phyloP scores from a whole-genome alignment of 1,284 basidiomycete species.

The Somion occarium region DNA sequence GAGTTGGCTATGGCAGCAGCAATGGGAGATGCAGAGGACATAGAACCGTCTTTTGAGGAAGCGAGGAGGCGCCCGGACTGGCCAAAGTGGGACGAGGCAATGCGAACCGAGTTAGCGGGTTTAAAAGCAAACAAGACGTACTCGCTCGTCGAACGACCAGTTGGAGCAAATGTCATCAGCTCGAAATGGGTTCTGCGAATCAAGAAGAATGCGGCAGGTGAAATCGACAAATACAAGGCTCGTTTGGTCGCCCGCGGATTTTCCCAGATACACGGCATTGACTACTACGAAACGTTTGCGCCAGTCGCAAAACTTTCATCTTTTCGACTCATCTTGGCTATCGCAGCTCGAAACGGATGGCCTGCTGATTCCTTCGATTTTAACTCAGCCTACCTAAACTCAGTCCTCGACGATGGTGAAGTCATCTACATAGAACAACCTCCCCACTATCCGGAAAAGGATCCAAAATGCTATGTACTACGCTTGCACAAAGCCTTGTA shows the following conservation, averaged over 20 bases:
- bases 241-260: slow-evolving; percentile 40
- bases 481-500: slow-evolving; percentile 20
- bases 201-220: slow-evolving; percentile 21
- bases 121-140: slow-evolving; percentile 18
- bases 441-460: slow-evolving; percentile 17
- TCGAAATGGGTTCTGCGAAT: slow-evolving; percentile 25
- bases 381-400: slow-evolving; percentile 16
- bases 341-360: slow-evolving; percentile 25
- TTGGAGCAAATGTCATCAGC: slow-evolving; percentile 12
- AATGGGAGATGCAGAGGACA: neutral
- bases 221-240: slow-evolving; percentile 19
- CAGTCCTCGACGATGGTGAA: slow-evolving; percentile 10
- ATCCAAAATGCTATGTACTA: slow-evolving; percentile 9
- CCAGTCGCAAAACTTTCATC: slow-evolving; percentile 33
- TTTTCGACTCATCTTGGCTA: slow-evolving; percentile 29
- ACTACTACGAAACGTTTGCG: slow-evolving; percentile 37
- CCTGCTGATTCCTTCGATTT: slow-evolving; percentile 13
- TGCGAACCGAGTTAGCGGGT: slow-evolving; percentile 21
- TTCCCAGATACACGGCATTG: slow-evolving; percentile 30
- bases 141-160: slow-evolving; percentile 12
- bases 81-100: slow-evolving; percentile 23
- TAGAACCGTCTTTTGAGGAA: slow-evolving; percentile 4
- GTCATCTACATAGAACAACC: slow-evolving; percentile 28
- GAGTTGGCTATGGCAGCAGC: neutral
- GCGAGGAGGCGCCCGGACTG: slow-evolving; percentile 10